phyloP scores from a whole-genome alignment of 2,329 filamentous ascomycete species.

The Sarocladiaceae sp. region DNA sequence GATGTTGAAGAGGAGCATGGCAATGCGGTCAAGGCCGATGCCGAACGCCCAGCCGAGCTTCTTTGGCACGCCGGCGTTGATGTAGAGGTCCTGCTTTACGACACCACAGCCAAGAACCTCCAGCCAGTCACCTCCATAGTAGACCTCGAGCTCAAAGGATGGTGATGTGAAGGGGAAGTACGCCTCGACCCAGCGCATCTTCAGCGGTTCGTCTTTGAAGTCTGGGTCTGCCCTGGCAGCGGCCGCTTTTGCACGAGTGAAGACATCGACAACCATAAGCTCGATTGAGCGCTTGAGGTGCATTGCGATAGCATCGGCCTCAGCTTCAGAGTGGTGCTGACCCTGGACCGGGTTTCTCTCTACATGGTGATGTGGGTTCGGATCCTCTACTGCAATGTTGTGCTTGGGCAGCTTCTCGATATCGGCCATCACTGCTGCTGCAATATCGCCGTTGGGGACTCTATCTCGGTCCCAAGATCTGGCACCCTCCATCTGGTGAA shows the following conservation, averaged over 20 bases:
- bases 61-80: conserved; percentile 68
- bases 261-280: conserved; percentile 84
- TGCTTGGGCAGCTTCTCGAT: conserved; percentile 69
- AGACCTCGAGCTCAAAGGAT: conserved; percentile 93
- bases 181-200: conserved; percentile 90
- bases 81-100: conserved; percentile 76
- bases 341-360: conserved; percentile 80
- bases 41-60: conserved; percentile 95
- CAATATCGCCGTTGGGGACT: conserved; percentile 54
- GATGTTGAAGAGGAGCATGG: conserved; percentile 95
- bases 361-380: conserved; percentile 71
- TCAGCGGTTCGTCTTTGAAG: conserved; percentile 65
- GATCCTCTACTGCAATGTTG: conserved; percentile 74
- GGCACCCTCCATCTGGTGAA: conserved; percentile 98
- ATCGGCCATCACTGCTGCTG: conserved; percentile 65
- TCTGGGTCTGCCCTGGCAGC: conserved; percentile 47
- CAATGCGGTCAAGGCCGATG: conserved; percentile 87
- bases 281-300: conserved; percentile 90
- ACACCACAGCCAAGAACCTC: conserved; percentile 94
- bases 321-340: conserved; percentile 64
- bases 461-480: conserved; percentile 75
- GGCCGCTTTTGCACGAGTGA: conserved; percentile 70
- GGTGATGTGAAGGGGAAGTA: conserved; percentile 98
- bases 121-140: conserved; percentile 92
- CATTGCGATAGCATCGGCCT: conserved; percentile 75